Conservation (phyloP, 129 eudicot species). For the Lonicera japonica region DNA sequence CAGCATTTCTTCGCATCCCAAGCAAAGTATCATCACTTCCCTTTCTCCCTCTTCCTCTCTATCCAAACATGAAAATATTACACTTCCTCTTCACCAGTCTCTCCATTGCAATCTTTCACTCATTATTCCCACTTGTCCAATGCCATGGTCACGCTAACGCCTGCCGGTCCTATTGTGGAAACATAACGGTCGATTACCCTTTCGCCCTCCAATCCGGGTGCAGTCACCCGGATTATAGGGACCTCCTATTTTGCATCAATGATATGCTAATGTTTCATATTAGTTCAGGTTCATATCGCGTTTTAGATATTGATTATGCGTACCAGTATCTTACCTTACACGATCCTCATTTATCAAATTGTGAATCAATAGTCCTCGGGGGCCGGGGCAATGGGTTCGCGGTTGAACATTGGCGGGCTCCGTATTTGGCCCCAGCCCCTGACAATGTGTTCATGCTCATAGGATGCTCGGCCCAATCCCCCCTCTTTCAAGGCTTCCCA, state of each 20-base stretch:
- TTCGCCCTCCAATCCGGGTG: conserved; percentile 75
- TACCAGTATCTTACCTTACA: conserved; percentile 63
- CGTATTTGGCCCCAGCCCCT: conserved; percentile 54
- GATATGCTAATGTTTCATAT: conserved; percentile 91
- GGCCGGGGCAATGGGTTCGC: conserved; percentile 82
- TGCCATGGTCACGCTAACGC: conserved; percentile 34
- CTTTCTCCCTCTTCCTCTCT: conserved; percentile 9
- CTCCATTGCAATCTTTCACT: conserved; percentile 4
- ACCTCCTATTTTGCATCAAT: conserved; percentile 81
- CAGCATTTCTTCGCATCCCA: conserved; percentile 17
- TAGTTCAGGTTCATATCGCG: conserved; percentile 83
- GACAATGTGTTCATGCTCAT: conserved; percentile 88
- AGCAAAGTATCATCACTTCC: conserved; percentile 43
- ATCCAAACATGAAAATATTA: no score
- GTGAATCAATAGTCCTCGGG: conserved; percentile 66
- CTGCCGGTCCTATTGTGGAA: conserved; percentile 87
- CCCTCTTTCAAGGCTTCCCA: conserved; percentile 87
- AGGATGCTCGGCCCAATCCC: conserved; percentile 77
- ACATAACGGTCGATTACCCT: conserved; percentile 84
- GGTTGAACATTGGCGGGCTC: conserved; percentile 78
- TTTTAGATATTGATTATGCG: conserved; percentile 81
- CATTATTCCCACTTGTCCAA: conserved; percentile 13
- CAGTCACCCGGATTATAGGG: conserved; percentile 75
- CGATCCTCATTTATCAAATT: conserved; percentile 89
- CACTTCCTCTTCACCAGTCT: conserved; percentile 13